phyloP scores from a whole-genome alignment of 768 basidiomycete genomes.

The Lyophyllum semitale region DNA sequence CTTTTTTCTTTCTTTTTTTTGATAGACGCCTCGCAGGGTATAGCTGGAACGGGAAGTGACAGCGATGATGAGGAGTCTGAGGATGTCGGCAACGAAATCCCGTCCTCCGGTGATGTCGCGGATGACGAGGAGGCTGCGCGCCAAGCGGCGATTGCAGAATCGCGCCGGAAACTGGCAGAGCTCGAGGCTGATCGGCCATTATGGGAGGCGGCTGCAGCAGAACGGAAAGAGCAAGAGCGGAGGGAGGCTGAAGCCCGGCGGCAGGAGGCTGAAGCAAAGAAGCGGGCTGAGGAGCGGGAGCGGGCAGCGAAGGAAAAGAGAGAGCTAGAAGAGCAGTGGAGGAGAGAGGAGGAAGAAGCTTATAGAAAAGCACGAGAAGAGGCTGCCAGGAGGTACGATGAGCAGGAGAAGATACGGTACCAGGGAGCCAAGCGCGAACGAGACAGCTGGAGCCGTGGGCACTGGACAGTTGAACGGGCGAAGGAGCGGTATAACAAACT shows the following conservation, averaged over 20 bases:
- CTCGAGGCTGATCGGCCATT: slow-evolving; percentile 64
- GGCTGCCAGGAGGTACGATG: slow-evolving; percentile 21
- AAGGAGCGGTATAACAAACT: slow-evolving; percentile 68
- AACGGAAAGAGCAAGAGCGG: slow-evolving; percentile 42
- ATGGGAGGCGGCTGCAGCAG: slow-evolving; percentile 57
- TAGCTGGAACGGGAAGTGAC: slow-evolving; percentile 16
- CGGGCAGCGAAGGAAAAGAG: slow-evolving; percentile 23
- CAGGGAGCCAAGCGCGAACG: slow-evolving; percentile 44
- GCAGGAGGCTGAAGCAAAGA: slow-evolving; percentile 17
- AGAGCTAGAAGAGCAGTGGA: slow-evolving; percentile 29
- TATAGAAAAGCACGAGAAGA: slow-evolving; percentile 16
- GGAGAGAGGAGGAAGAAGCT: slow-evolving; percentile 19
- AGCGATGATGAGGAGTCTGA: slow-evolving; percentile 9
- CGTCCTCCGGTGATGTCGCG: slow-evolving; percentile 10
- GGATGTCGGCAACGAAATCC: neutral
- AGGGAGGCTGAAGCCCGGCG: slow-evolving; percentile 37
- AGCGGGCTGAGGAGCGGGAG: slow-evolving; percentile 24
- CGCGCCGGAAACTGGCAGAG: slow-evolving; percentile 67
- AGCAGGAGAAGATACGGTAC: slow-evolving; percentile 37
- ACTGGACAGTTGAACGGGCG: slow-evolving; percentile 67
- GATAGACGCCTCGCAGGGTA: neutral
- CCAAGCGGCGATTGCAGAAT: slow-evolving; percentile 55
- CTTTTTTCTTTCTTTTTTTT: neutral
- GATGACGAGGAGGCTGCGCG: slow-evolving; percentile 37
- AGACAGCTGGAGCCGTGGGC: slow-evolving; percentile 57